Base-by-base conservation (phyloP, 371 early-diverging fungal species). In the Nematocida parisii region DNA sequence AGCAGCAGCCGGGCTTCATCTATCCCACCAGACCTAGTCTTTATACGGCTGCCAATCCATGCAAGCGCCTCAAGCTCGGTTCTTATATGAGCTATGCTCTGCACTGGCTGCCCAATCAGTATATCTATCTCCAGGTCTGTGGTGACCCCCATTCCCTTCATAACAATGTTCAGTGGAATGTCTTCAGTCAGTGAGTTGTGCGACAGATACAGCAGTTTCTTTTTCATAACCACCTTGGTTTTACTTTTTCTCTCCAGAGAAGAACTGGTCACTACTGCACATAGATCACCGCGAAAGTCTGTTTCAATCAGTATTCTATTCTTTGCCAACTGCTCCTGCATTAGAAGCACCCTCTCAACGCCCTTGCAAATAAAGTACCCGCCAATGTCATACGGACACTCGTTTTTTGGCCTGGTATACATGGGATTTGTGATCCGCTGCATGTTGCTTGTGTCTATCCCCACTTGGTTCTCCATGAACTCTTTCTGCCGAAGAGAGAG, bases 241-340 rank as follows among this genome's bases (percentile, higher is more conserved):
- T 96, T 97, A 75, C 93, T 92, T 89, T 97, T 98, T 86, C 93
- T 92, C 85, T 98, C 97, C 84, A 92, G 92, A 3, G 99, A 98
- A 27, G 93, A 93, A 66, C 84, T 88, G 42, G 93, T 93, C 5
- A 95, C 96, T 71, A 89, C 90, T 50, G 94, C 93, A 60, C 88
- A 87, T 61, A 95, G 90, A 42, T 89, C 87, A 0, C 94, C 94
- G 84, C 91, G 92, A 45, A 90, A 88, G 82, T 97, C 97, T 0
- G 89, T 89, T 74, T 97, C 97, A 22, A 97, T 93, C 85, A 98
- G 93, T 75, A 99, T 99, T 88, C 99, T 91, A 89, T 98, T 99
- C 88, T 97, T 98, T n/a, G 94, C 93, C 86, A 99, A 89, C 84
- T 99, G 99, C 89, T 99, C 99, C 88, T 99, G 99, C 39, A 99